phyloP scores from a whole-genome alignment of 2,329 filamentous ascomycete species.

The Apiospora arundinis region DNA sequence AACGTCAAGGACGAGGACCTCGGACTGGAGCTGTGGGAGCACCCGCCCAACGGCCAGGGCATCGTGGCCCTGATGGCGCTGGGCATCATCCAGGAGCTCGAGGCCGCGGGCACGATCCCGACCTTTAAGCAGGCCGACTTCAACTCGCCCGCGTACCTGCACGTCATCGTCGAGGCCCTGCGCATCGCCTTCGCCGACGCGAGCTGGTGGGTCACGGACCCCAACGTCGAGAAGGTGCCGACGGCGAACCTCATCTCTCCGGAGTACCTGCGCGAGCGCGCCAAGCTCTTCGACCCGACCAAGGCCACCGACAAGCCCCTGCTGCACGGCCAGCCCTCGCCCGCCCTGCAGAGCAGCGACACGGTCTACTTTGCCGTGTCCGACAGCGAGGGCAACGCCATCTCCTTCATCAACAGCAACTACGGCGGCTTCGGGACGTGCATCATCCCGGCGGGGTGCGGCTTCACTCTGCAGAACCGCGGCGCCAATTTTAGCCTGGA shows the following conservation, averaged over 20 bases:
- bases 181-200: conserved; percentile 91
- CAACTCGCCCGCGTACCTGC: conserved; percentile 82
- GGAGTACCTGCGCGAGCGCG: conserved; percentile 77
- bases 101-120: conserved; percentile 76
- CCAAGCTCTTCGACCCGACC: conserved; percentile 61
- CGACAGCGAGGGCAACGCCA: conserved; percentile 84
- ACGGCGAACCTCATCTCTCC: conserved; percentile 71
- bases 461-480: conserved; percentile 94
- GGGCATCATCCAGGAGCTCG: conserved; percentile 87
- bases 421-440: conserved; percentile 87
- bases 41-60: conserved; percentile 95
- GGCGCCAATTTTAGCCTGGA: conserved; percentile 84
- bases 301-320: conserved; percentile 64
- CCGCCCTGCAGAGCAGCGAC: conserved; percentile 84
- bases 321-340: conserved; percentile 68
- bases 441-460: conserved; percentile 85
- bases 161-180: conserved; percentile 86
- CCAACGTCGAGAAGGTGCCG: conserved; percentile 74
- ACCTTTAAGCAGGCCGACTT: conserved; percentile 74
- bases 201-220: conserved; percentile 89
- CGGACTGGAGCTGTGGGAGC: conserved; percentile 89
- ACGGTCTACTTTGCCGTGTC: conserved; percentile 93
- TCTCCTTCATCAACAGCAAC: conserved; percentile 96
- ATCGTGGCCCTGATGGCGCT: conserved; percentile 94
- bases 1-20: conserved; percentile 45